Base-by-base conservation (phyloP, 768 basidiomycete genomes). In the Gloeophyllum trabeum region DNA sequence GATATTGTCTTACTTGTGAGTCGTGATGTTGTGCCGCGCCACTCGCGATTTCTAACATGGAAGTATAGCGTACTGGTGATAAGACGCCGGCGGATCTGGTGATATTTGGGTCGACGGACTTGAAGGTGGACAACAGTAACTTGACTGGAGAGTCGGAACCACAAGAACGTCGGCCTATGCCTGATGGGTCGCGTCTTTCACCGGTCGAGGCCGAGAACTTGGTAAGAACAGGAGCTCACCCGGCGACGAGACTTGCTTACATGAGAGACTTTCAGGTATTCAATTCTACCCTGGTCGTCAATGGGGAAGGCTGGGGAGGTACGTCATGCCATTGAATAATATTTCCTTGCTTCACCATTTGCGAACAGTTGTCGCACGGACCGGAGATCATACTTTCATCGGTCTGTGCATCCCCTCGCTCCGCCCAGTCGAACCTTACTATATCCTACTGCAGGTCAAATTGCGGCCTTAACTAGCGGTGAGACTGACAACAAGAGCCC, bases 221-320 rank as follows among this genome's bases (percentile, higher is more conserved):
- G 59, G 79, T 78, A 51, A 35, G 61, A n/a, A n/a, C n/a, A n/a
- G n/a, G n/a, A n/a, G n/a, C n/a, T n/a, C n/a, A n/a, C n/a, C n/a
- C n/a, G n/a, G n/a, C n/a, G n/a, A n/a, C n/a, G n/a, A n/a, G n/a
- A n/a, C n/a, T n/a, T 46, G 3, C 24, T 43, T 6, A 49, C 38
- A 40, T n/a, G 42, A 39, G 21, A 22, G n/a, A n/a, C n/a, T n/a
- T 24, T 2, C 35, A 81, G 78, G 67, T 72, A n/a, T 82, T 81
- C 59, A 81, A 81, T 50, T 80, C 78, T 4, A 81, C 79, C 3
- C 61, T 81, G 7, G 59, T 80, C 7, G 75, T 82, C 44, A 81
- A 79, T 49, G 79, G 80, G n/a, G 79, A 82, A 64, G 80, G 61
- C 44, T 81, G 75, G 71, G 79, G 79, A 44, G 55, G 78, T 78